Base-by-base conservation (phyloP, 2,329 filamentous ascomycete species). In the Botrytis medusae region DNA sequence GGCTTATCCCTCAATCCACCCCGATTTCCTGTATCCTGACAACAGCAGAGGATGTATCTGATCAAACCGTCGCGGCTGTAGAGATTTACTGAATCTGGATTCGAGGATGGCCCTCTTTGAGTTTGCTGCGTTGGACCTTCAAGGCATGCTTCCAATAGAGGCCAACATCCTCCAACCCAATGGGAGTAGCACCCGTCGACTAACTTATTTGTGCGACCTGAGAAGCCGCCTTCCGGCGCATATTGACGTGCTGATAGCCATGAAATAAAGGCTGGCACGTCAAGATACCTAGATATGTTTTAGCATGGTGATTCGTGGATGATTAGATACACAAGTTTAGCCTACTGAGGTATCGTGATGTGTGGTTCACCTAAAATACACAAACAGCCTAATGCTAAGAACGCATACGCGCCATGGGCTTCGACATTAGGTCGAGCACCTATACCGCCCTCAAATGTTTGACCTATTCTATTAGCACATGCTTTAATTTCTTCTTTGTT, bases 121-220 rank as follows among this genome's bases (percentile, higher is more conserved):
- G 25, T 61, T 37, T 54, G 64, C 40, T 63, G 64, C 44, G 57
- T 44, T 20, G 71, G 65, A 42, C 87, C 88, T 77, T 88, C 87
- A 73, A 96, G 84, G 72, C 91, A 91, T 73, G 93, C 93, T 84
- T 98, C 92, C 77, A 98, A 86, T 76, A 99, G 84, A 63, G 95
- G 92, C 93, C 95, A 99, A 84, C 95, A 98, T 72, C 92, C 93
- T 72, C 96, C 96, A 48, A 97, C 92, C 96, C 96, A 99, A 83
- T 98, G 95, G 81, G 93, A 97, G 84, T 99, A 99, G 84, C 96
- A 99, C 63, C 95, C 96, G 82, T 99, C 96, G 46, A 98, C 96
- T 46, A 99, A 87, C 84, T 99, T 99, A 86, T 98, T 98, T 42
- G 95, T 97, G 78, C 96, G 92, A 75, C 96, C 96, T 59, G 93